Conservation (phyloP, 2,329 filamentous ascomycete genomes). For the Lasiodiplodia theobromae region DNA sequence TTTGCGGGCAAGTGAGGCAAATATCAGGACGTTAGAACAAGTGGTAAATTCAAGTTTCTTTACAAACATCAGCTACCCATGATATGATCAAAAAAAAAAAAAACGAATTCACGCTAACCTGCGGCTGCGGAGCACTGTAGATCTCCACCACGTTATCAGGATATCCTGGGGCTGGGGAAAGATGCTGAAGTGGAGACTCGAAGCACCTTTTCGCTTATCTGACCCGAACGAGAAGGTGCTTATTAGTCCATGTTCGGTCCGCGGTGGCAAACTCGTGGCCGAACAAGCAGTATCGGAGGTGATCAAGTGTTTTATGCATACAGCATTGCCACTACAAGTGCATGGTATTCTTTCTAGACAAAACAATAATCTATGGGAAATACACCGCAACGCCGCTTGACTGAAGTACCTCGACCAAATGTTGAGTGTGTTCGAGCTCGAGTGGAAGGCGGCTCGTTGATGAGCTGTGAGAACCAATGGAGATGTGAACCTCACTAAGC, state of each 20-base stretch:
- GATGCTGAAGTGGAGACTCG: neutral
- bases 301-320: too few species aligned
- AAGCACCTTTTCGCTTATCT: neutral
- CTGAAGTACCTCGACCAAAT: neutral
- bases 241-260: neutral
- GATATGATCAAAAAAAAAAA: too few species aligned
- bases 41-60: too few species aligned
- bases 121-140: neutral
- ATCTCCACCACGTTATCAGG: neutral
- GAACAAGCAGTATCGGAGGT: too few species aligned
- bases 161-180: neutral
- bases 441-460: neutral
- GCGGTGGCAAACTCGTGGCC: neutral
- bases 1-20: neutral
- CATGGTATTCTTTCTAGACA: too few species aligned
- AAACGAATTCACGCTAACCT: too few species aligned
- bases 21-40: too few species aligned
- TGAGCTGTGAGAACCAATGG: too few species aligned
- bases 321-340: too few species aligned
- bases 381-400: neutral
- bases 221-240: neutral
- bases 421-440: neutral
- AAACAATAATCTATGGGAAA: neutral
- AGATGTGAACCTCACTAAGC: neutral
- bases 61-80: too few species aligned